phyloP scores from a whole-genome alignment of 2,329 filamentous ascomycete genomes.

The Aspergillus uvarum region DNA sequence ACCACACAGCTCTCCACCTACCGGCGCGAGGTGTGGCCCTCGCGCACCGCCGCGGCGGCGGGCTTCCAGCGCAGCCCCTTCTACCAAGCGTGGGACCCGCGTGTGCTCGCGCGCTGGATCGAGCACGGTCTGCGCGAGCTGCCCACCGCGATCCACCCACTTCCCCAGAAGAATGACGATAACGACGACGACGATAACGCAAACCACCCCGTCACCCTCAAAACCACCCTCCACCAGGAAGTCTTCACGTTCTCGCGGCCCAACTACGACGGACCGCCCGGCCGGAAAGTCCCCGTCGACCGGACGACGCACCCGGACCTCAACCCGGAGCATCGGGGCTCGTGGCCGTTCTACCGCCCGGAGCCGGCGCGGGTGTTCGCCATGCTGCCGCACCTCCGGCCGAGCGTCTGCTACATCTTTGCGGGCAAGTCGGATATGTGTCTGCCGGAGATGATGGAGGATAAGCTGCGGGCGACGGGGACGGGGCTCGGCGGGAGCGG shows the following conservation, averaged over 20 bases:
- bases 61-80: slow-evolving; percentile 70
- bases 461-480: slow-evolving; percentile 44
- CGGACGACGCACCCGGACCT: slow-evolving; percentile 49
- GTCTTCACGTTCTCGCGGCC: slow-evolving; percentile 57
- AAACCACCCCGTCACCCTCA: slow-evolving; percentile 60
- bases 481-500: slow-evolving; percentile 43
- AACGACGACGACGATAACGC: background rate
- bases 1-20: slow-evolving; percentile 60
- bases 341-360: slow-evolving; percentile 46
- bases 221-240: slow-evolving; percentile 85
- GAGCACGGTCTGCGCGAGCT: slow-evolving; percentile 71
- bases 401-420: slow-evolving; percentile 48
- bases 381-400: slow-evolving; percentile 45
- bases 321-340: slow-evolving; percentile 29
- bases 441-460: slow-evolving; percentile 37
- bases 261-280: slow-evolving; percentile 60
- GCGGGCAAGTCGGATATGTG: slow-evolving; percentile 46
- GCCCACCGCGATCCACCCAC: slow-evolving; percentile 56
- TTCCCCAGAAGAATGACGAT: slow-evolving; percentile 15
- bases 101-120: slow-evolving; percentile 74
- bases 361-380: slow-evolving; percentile 42
- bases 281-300: slow-evolving; percentile 37
- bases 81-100: slow-evolving; percentile 77
- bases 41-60: slow-evolving; percentile 64
- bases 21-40: slow-evolving; percentile 81